A percentile compares a stretch with the other conserved stretches of the same genome.
Evolutionary conservation across 805 yeast species (phyloP).

Genomic region (Lachancea thermotolerans): DNA sequence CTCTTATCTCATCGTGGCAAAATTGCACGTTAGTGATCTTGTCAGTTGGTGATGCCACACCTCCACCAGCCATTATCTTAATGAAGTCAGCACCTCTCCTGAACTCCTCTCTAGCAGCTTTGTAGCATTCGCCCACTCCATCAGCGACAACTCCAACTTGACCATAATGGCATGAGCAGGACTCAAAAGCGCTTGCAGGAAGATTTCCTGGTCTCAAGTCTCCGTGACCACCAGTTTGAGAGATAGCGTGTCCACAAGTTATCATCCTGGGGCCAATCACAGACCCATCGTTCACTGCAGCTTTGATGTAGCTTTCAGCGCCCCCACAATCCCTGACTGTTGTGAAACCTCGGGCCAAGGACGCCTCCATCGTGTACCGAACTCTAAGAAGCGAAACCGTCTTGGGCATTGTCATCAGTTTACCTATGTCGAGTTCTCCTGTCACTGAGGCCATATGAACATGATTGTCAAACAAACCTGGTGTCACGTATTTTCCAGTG

Average conservation of each 20-base stretch:
- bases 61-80: conserved; percentile 12
- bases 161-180: conserved; percentile 9
- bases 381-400: conserved; percentile 8
- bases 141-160: conserved; percentile 11
- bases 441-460: conserved; percentile 10
- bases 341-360: conserved; percentile 10
- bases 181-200: conserved; percentile 10
- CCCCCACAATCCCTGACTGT: conserved; percentile 14
- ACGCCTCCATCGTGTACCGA: conserved; percentile 8
- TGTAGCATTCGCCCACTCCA: conserved; percentile 10
- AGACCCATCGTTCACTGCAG: conserved; percentile 8
- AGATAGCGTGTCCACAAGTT: conserved; percentile 12
- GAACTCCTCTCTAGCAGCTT: conserved; percentile 10
- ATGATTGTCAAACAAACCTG: conserved; percentile 12
- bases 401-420: conserved; percentile 7
- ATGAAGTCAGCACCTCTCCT: conserved; percentile 12
- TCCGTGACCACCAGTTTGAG: conserved; percentile 13
- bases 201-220: conserved; percentile 7
- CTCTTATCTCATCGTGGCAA: conserved; percentile 12
- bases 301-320: conserved; percentile 11
- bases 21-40: conserved; percentile 10
- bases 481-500: conserved; percentile 9
- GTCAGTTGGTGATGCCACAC: conserved; percentile 13
- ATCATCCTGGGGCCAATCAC: conserved; percentile 9
- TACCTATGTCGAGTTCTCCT: conserved; percentile 7